Base-by-base conservation (phyloP, 768 basidiomycete genomes). In the Amanita subjunquillea region DNA sequence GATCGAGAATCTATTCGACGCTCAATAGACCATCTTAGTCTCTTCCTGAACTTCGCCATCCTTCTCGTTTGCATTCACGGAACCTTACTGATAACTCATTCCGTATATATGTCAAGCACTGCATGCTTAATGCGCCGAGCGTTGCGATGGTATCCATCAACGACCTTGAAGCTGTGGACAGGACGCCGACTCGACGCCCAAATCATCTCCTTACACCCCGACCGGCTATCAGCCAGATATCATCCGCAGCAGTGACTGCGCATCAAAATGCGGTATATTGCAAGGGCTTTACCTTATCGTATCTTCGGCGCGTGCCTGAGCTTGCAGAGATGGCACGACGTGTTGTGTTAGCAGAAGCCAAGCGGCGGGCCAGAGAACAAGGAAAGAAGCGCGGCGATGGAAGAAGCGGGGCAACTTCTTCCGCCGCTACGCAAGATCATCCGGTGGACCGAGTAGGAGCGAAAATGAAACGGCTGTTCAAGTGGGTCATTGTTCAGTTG, bases 221-320 rank as follows among this genome's bases (percentile, higher is more conserved):
- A 22, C 51, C 27, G 23, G 36, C 12, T 12, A 53, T 46, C 40
- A 30, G 42, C n/a, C 47, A 40, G 34, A 46, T n/a, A 27, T 17
- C 15, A 63, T 39, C 54, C 58, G 37, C 68, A 67, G 1, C 66
- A 65, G 4, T 60, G 65, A 6, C 57, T 62, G 17, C 44, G 32
- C 4, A 17, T 4, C 15, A 39, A 27, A 23, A 23, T 25, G 13
- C 5, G 3, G 6, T 53, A 15, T 42, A 46, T 0, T 59, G 65
- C 36, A 63, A 65, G 34, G 85, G 85, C 1, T 87, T 84, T 62
- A 83, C 86, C 0, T 65, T 89, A 6, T 87, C 87, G 0, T 82
- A 88, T 59, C 73, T 91, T 2, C 79, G 86, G 6, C 83, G 87
- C 43, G 83, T 90, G 0, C 85, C 87, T 7, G 87, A 87, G 57